Conservation (phyloP, 371 early-diverging fungal genomes). For the Saksenaea oblongispora region DNA sequence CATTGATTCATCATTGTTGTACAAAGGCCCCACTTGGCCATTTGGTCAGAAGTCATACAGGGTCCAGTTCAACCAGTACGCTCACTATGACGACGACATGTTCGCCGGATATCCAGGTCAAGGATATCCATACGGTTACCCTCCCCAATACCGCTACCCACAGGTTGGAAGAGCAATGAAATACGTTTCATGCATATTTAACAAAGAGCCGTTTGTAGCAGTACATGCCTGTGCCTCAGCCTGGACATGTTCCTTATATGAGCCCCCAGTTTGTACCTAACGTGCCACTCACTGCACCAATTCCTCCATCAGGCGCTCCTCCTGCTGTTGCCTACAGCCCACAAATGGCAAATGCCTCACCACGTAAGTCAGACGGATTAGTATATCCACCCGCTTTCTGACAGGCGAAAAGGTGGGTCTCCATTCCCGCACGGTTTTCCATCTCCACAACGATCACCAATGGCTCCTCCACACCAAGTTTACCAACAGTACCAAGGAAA, state of each 20-base stretch:
- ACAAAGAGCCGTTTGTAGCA: constrained; percentile 3
- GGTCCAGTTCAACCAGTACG: constrained; percentile 40
- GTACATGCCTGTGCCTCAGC: constrained; percentile 45
- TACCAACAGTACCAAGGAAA: constrained; percentile 54
- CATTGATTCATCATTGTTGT: neutral
- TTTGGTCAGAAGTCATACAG: constrained; percentile 47
- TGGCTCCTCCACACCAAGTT: constrained; percentile 52
- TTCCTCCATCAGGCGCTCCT: constrained; percentile 37
- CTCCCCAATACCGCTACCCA: constrained; percentile 44
- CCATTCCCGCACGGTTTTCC: constrained; percentile 50
- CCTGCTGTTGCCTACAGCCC: constrained; percentile 45
- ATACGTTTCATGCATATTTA: neutral
- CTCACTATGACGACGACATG: constrained; percentile 39
- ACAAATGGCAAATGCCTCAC: constrained; percentile 46
- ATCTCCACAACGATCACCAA: constrained; percentile 52
- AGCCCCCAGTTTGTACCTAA: constrained; percentile 49
- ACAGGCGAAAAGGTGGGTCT: constrained; percentile 33
- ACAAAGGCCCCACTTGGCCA: constrained; percentile 53
- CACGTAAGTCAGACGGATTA: constrained; percentile 29
- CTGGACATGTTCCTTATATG: constrained; percentile 42
- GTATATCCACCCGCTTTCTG: neutral
- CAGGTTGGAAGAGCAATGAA: constrained; percentile 18
- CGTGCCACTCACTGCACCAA: constrained; percentile 38
- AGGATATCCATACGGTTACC: constrained; percentile 47
- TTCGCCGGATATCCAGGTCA: constrained; percentile 40